These are phyloP conservation scores for Fusarium oligoseptatum DNA, from an alignment of 2,329 filamentous ascomycete genomes.

Conservation along the genomic window DNA sequence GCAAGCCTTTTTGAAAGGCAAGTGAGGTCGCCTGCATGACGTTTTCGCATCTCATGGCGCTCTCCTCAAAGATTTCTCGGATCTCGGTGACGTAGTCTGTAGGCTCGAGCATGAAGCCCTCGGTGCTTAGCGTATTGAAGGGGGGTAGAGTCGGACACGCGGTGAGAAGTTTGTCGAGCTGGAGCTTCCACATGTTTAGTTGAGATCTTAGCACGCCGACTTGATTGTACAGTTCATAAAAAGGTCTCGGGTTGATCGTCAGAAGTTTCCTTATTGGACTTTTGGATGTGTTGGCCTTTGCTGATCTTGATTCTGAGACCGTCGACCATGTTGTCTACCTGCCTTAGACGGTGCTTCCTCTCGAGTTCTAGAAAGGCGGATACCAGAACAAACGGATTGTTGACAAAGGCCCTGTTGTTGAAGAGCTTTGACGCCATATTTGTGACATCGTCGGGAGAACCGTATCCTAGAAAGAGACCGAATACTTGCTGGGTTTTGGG, in stretches of 20 bases:
- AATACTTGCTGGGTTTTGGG: conserved; percentile 9
- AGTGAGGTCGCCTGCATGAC: conserved; percentile 8
- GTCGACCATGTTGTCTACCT: background rate
- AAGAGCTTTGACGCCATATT: conserved; percentile 1
- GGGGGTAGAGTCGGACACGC: background rate
- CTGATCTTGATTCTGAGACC: background rate
- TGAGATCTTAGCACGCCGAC: background rate
- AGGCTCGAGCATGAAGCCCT: conserved; percentile 10
- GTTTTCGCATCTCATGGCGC: conserved; percentile 3
- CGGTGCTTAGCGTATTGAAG: background rate
- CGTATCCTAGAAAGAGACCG: conserved; percentile 13
- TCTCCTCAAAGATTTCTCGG: conserved; percentile 6
- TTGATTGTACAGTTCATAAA: background rate
- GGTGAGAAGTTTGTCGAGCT: background rate
- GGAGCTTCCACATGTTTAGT: conserved; percentile 1
- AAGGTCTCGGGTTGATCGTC: background rate
- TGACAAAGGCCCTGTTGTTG: conserved; percentile 4
- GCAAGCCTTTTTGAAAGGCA: conserved; percentile 19
- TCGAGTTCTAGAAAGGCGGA: conserved; percentile 14
- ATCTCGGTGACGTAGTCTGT: conserved; percentile 3
- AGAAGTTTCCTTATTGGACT: background rate
- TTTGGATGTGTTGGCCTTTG: background rate
- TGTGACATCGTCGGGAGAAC: background rate
- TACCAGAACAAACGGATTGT: conserved; percentile 16
- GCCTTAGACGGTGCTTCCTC: background rate